Conservation (phyloP, 129 eudicot species). For the Flaveria ramosissima region DNA sequence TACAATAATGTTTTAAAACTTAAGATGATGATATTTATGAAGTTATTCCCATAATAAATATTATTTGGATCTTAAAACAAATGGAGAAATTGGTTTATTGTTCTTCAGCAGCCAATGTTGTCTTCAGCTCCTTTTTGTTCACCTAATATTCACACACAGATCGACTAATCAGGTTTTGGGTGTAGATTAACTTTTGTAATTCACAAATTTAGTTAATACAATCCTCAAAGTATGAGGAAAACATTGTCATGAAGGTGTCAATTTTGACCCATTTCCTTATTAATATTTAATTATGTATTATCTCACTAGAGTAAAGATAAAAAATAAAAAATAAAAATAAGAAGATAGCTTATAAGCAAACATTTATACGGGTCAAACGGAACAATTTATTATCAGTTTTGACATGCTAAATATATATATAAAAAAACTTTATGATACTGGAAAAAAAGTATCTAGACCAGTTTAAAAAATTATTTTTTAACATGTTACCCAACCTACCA, state of each 20-base stretch:
- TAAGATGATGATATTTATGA: neutral
- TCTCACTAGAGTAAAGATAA: no score
- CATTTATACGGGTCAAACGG: no score
- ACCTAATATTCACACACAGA: slow-evolving; percentile 50
- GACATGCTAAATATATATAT: no score
- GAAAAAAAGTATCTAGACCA: no score
- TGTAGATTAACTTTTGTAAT: neutral
- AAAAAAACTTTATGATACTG: no score
- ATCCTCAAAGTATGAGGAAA: neutral
- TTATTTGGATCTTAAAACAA: slow-evolving; percentile 10
- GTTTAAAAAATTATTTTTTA: neutral
- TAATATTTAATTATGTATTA: no score
- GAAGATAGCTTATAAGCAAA: no score
- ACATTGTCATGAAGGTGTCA: no score
- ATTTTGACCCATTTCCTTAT: no score
- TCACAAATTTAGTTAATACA: neutral
- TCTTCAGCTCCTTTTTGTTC: slow-evolving; percentile 94
- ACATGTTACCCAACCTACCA: neutral
- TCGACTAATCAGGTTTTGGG: neutral
- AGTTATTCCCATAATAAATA: neutral
- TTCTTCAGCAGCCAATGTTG: slow-evolving; percentile 54
- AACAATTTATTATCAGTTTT: no score
- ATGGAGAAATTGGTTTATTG: slow-evolving; percentile 30
- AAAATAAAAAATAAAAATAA: no score
- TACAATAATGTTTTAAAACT: neutral